Base-by-base conservation (phyloP, 78 protist genomes). In the Guillardia theta region DNA sequence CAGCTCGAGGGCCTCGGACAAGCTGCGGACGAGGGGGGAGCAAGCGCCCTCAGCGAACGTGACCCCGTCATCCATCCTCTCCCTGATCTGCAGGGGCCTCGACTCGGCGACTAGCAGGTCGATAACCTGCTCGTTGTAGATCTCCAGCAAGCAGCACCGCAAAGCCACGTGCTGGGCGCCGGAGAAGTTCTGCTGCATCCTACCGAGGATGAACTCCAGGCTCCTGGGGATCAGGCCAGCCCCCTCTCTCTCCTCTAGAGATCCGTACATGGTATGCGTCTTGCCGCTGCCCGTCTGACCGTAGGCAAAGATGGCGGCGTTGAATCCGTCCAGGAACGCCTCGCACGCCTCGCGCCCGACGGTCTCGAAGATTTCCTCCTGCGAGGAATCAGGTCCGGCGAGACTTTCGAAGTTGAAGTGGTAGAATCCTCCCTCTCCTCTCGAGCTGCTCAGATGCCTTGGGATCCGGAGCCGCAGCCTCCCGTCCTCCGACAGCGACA, bases 261-360 rank as follows among this genome's bases (percentile, higher is more conserved):
- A 1, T 58, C 70, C 70, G 70, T 58, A 58, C 70, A 58, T 58
- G 39, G 70, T 58, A 6, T 58, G 70, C 27, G 70, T 58, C 6
- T 58, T 58, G 70, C 70, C 70, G 21, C 39, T 15, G 58, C 70
- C 70, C 39, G 70, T 58, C 70, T 58, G 70, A 6, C 70, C 70
- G 27, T 58, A 58, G 27, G 70, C 70, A 6, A 58, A 58, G 39
- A 58, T 58, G 4, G 70, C 70, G 27, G 27, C 70, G 6, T 58
- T 58, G 6, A 27, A 70, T 1, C 83, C 83, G 83, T 70, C 83
- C 9, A 70, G 83, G 83, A 70, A 70, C 10, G n/a, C 46, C 83
- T 33, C 83, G 83, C 83, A 70, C 83, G 36, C 83, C 83, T 22
- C 45, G n/a, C 83, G 6, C n/a, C 83, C 83, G 83, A 70, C 83